Conservation (phyloP, 1,284 basidiomycete genomes). For the Erythrobasidium hasegawianum region DNA sequence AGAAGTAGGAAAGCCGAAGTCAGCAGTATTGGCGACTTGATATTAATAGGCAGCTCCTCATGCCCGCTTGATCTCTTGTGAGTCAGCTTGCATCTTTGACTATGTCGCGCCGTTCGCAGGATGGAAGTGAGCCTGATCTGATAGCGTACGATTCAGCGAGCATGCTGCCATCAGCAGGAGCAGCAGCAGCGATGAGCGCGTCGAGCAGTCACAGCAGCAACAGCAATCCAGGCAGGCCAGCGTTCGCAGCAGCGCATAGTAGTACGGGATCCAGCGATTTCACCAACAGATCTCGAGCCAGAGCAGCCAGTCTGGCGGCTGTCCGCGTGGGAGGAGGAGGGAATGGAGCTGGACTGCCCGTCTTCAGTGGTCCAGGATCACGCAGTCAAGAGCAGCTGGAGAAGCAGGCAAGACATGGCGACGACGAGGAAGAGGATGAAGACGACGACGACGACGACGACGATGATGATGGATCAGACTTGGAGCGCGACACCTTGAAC, state of each 20-base stretch:
- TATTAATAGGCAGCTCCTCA: neutral
- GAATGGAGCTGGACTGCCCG: constrained; percentile 20
- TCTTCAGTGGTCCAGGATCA: neutral
- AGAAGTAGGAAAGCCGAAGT: no score
- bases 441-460: constrained; percentile 32
- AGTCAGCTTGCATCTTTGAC: neutral
- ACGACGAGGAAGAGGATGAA: neutral
- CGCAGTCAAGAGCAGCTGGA: neutral
- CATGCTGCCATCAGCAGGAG: constrained; percentile 7
- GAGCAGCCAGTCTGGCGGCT: constrained; percentile 23
- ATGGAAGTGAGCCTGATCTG: constrained; percentile 29
- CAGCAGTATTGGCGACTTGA: no score
- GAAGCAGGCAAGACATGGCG: neutral
- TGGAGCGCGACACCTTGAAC: constrained; percentile 33
- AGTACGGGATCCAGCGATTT: neutral
- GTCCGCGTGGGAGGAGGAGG: constrained; percentile 4
- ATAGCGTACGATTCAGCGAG: constrained; percentile 17
- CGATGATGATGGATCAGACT: constrained; percentile 12
- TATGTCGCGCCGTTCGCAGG: constrained; percentile 7
- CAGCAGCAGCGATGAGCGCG: neutral
- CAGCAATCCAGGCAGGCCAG: neutral
- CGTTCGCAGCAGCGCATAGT: neutral
- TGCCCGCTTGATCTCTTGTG: neutral
- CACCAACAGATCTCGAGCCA: constrained; percentile 18
- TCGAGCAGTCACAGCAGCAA: constrained; percentile 5